phyloP scores from a whole-genome alignment of 2,329 filamentous ascomycete genomes.

The Trichoderma atroviride region DNA sequence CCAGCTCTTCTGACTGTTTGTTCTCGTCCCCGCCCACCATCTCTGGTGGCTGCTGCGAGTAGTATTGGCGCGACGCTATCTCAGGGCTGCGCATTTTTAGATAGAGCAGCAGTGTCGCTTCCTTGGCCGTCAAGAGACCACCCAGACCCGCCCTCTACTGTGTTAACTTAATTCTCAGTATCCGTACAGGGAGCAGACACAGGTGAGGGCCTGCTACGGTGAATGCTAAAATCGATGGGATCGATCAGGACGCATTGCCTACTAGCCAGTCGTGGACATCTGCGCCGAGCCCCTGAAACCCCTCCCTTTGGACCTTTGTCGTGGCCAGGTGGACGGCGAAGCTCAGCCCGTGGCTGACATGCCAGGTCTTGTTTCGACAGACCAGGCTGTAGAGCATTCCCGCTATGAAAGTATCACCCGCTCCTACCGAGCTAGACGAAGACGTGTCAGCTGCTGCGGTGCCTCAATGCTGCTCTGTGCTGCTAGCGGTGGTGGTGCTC shows the following conservation, averaged over 20 bases:
- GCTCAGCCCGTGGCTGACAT: constrained; percentile 49
- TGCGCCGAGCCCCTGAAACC: constrained; percentile 58
- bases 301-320: constrained; percentile 67
- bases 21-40: constrained; percentile 10
- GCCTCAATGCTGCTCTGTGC: constrained; percentile 16
- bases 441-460: constrained; percentile 24
- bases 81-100: constrained; percentile 12
- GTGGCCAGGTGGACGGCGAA: constrained; percentile 70
- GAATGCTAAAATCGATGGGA: neutral
- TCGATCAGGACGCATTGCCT: constrained; percentile 18
- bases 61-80: constrained; percentile 21
- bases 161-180: neutral
- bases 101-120: neutral
- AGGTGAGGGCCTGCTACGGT: neutral
- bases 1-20: neutral
- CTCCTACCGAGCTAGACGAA: constrained; percentile 63
- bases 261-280: constrained; percentile 25
- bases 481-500: neutral
- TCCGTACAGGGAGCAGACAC: neutral
- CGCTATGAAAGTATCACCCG: constrained; percentile 76
- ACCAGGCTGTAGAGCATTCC: constrained; percentile 67
- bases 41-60: constrained; percentile 1
- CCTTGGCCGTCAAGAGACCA: neutral
- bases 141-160: constrained; percentile 10
- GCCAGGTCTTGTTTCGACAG: constrained; percentile 54